Evolutionary conservation across 1,284 basidiomycete genomes (phyloP), one percentile per base, ranked within the genome.

Genomic region (Takashimella koratensis): DNA sequence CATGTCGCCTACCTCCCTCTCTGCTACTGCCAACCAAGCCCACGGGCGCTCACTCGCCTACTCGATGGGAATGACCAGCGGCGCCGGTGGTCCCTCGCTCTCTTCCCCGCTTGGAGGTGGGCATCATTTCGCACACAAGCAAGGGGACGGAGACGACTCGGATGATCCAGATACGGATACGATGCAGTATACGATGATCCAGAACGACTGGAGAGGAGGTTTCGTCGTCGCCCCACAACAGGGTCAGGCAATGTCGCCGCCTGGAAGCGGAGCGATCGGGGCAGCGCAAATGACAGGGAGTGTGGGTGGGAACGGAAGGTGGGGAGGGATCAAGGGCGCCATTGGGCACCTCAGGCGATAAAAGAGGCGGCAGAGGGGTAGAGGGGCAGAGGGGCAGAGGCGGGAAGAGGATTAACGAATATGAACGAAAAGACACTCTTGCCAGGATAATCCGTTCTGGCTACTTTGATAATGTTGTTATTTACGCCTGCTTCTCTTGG

Each of bases 191-290:
- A 68, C 66, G 4, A 58, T 67, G 22, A 62, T 70, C 41, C 63
- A 68, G 48, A 68, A 70, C 53, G 64, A 71, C 47, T 71, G 67
- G 67, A 49, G 62, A 50, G 59, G 66, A 4, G 58, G 59, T 12
- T 49, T 58, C 45, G 55, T 63, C 3, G 57, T 65, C 13, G n/a
- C n/a, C n/a, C n/a, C n/a, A n/a, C n/a, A n/a, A n/a, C n/a, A n/a
- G n/a, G 45, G 52, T 47, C 20, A 43, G 36, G 23, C 20, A 5
- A 19, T 27, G 26, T 27, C 52, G 47, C 19, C 27, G 27, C 25
- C 41, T 36, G 30, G 20, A 24, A 4, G 25, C n/a, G 20, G n/a
- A 27, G 12, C 5, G 11, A 20, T 6, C 16, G 11, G 5, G 10
- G 10, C 10, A 5, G 11, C 43, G 19, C 43, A 22, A 20, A 48